A percentile compares a stretch with the other conserved stretches of the same genome.
Evolutionary conservation across 768 basidiomycete genomes (phyloP).

Genomic region (Boletus huronensis): DNA sequence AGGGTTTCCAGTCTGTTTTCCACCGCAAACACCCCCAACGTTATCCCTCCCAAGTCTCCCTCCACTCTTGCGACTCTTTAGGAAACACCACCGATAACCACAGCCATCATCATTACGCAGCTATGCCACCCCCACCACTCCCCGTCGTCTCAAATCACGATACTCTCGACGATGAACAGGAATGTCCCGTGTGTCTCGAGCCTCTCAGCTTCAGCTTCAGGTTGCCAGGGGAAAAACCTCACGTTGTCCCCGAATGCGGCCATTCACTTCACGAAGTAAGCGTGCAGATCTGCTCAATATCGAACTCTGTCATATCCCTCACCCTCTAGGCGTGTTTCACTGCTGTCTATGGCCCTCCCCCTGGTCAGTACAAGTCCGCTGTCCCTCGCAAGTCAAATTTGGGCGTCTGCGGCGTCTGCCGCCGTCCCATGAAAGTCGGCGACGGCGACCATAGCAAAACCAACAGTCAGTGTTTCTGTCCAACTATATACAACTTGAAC

Average conservation of each 20-base stretch:
- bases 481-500: background rate
- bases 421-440: constrained; percentile 93
- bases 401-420: constrained; percentile 95
- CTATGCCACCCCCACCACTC: constrained; percentile 61
- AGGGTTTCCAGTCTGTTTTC: constrained; percentile 53
- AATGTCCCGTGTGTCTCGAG: constrained; percentile 96
- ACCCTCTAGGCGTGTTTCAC: constrained; percentile 84
- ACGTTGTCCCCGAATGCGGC: constrained; percentile 95
- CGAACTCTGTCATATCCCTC: constrained; percentile 7
- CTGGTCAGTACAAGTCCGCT: constrained; percentile 50
- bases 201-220: constrained; percentile 90
- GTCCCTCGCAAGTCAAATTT: constrained; percentile 71
- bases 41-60: constrained; percentile 48
- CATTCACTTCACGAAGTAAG: constrained; percentile 93
- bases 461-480: constrained; percentile 66
- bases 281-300: background rate
- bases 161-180: constrained; percentile 71
- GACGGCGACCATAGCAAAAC: constrained; percentile 79
- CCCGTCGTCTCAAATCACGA: constrained; percentile 71
- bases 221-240: constrained; percentile 93
- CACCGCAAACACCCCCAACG: constrained; percentile 41
- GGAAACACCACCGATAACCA: constrained; percentile 38
- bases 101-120: constrained; percentile 50
- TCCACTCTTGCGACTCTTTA: constrained; percentile 42
- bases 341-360: constrained; percentile 91